Percentiles rank a stretch among this genome's conserved stretches.
phyloP scores from a whole-genome alignment of 176 grass and related monocot genomes.

The Dendrocalamus sinicus region DNA sequence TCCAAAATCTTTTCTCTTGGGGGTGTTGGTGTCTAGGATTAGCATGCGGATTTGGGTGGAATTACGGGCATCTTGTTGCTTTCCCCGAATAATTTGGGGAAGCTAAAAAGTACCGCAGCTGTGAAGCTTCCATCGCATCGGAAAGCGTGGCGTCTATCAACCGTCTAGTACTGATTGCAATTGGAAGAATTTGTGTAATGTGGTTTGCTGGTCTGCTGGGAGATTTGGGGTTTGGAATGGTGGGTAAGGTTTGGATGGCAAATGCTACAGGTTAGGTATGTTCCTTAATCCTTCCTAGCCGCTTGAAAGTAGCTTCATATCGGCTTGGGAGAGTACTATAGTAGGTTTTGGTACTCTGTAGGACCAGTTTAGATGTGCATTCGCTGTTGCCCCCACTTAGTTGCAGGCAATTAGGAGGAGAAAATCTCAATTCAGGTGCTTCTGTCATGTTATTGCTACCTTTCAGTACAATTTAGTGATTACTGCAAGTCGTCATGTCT shows the following conservation, averaged over 20 bases:
- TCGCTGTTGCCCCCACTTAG: background rate
- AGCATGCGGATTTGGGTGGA: conserved; percentile 6
- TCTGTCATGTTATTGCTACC: conserved; percentile 12
- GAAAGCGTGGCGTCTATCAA: background rate
- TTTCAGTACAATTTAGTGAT: background rate
- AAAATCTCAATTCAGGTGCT: background rate
- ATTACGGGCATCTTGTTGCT: background rate
- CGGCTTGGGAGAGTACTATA: background rate
- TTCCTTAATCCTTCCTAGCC: background rate
- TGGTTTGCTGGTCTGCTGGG: background rate
- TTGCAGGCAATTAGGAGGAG: background rate
- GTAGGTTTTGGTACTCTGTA: conserved; percentile 11
- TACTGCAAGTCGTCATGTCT: conserved; percentile 15
- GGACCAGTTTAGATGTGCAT: conserved; percentile 8
- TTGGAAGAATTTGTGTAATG: background rate
- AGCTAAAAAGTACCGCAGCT: conserved; percentile 7
- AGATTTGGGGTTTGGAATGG: conserved; percentile 23
- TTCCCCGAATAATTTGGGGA: conserved; percentile 10
- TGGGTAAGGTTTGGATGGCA: background rate
- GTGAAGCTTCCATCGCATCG: background rate
- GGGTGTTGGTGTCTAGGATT: background rate
- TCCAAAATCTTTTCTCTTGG: background rate
- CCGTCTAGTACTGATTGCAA: background rate
- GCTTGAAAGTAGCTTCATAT: conserved; percentile 23
- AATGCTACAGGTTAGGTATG: background rate